Evolutionary conservation across 2,329 filamentous ascomycete species (phyloP), one percentile per base, ranked within the genome.

Genomic region (Nigrospora osmanthi): DNA sequence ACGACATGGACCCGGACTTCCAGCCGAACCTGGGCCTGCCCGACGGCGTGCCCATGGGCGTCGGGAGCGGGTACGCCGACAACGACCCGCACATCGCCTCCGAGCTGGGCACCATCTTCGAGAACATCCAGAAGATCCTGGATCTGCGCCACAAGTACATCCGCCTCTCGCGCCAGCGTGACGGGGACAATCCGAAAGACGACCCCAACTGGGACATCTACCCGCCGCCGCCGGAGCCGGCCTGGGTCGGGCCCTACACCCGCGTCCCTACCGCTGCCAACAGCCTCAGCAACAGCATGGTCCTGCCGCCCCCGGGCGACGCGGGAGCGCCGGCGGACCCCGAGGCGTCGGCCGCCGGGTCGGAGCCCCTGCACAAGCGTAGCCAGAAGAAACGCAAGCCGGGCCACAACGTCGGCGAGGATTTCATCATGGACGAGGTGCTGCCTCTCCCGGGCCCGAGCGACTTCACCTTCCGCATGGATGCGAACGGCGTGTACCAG

Each of bases 101-200:
- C 3, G 93, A 98, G 66, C 70, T 98, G 52, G 81, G 80, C 55
- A 77, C 81, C 16, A 96, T 98, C 52, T 96, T 94, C 57, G 83
- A 82, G 52, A 94, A 93, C 54, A 89, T 98, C 45, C 87, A 95
- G 61, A 85, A 85, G 53, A 80, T 97, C n/a, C 67, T 96, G 38
- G 88, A 96, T 55, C 73, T 90, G 35, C 81, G 93, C 48, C 83
- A 89, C 62, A 94, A 89, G 57, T 98, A 97, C 65, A 87, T 97
- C 43, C 72, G 80, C 1, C 67, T 96, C 14, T 97, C 93, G 0
- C 71, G 90, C 16, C 93, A 98, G 60, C 78, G 85, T 11, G 76
- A 83, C 9, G 76, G 80, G 12, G 88, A 95, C 60, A 96, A 97
- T 54, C 93, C 93, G 1, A 89, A 89, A 56, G 89, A 97, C 60